Percentiles rank a stretch among this genome's conserved stretches.
These are phyloP conservation scores for Hanseniaspora sp. DNA, from an alignment of 1,139 yeast species.

Conservation along the genomic window DNA sequence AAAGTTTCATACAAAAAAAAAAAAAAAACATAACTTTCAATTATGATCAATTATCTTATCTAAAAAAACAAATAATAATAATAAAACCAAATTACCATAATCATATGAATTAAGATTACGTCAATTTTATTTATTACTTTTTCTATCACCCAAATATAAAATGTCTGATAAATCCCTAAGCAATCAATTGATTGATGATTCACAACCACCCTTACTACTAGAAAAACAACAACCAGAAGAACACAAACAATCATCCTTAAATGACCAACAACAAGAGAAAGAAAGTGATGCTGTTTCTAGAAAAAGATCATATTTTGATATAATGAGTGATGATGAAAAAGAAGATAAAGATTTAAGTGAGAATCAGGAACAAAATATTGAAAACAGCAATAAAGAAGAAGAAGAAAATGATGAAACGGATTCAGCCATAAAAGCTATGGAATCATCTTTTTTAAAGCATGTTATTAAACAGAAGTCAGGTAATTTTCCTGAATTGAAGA, in stretches of 20 bases:
- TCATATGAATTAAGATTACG: neutral
- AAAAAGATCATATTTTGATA: neutral
- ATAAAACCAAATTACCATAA: neutral
- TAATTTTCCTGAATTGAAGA: constrained; percentile 26
- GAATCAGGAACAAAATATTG: neutral
- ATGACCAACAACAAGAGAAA: too few species aligned
- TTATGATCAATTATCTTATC: too few species aligned
- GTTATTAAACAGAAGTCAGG: constrained; percentile 28
- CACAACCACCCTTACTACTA: neutral
- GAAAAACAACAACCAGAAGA: neutral
- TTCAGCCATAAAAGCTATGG: neutral
- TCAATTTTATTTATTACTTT: too few species aligned
- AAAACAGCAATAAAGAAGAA: neutral
- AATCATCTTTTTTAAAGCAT: constrained; percentile 23
- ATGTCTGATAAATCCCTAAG: neutral
- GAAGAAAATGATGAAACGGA: neutral
- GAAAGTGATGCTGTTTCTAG: too few species aligned
- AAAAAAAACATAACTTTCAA: too few species aligned
- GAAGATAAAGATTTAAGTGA: neutral
- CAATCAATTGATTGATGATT: neutral
- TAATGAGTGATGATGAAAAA: neutral
- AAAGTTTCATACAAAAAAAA: too few species aligned
- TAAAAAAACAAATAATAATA: too few species aligned
- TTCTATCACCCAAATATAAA: neutral
- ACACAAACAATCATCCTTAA: neutral